A percentile compares a stretch with the other conserved stretches of the same genome.
phyloP scores from a whole-genome alignment of 1,284 basidiomycete species.

The Hymenochaete sp. region DNA sequence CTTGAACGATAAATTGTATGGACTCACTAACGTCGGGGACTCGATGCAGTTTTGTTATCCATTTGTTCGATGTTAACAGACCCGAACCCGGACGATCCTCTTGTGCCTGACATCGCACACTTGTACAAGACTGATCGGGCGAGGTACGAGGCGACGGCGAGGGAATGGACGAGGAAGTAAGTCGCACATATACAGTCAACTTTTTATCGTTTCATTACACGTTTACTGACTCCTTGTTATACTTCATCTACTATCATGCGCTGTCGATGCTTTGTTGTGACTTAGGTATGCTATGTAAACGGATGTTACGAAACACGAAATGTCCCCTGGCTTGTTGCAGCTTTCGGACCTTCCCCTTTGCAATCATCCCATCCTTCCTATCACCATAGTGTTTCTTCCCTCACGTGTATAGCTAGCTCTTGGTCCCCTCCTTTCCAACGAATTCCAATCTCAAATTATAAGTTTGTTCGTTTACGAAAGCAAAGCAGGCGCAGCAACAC shows the following conservation, averaged over 20 bases:
- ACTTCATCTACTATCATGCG: too few species aligned
- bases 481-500: too few species aligned
- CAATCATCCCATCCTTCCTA: constrained; percentile 11
- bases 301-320: constrained; percentile 24
- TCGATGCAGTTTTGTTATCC: constrained; percentile 71
- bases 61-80: constrained; percentile 97
- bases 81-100: constrained; percentile 93
- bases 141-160: constrained; percentile 89
- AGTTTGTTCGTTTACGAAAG: too few species aligned
- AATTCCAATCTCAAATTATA: too few species aligned
- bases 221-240: neutral
- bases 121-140: constrained; percentile 93
- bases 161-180: constrained; percentile 97
- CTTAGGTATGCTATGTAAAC: constrained; percentile 56
- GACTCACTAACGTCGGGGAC: neutral
- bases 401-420: too few species aligned
- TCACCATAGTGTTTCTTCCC: neutral
- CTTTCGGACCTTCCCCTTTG: constrained; percentile 13
- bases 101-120: constrained; percentile 77
- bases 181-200: constrained; percentile 31
- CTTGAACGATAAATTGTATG: neutral
- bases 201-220: constrained; percentile 24
- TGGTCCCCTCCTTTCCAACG: too few species aligned
- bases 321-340: constrained; percentile 4
- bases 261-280: too few species aligned